Base-by-base conservation (phyloP, 129 eudicot species). In the Tagetes patula region DNA sequence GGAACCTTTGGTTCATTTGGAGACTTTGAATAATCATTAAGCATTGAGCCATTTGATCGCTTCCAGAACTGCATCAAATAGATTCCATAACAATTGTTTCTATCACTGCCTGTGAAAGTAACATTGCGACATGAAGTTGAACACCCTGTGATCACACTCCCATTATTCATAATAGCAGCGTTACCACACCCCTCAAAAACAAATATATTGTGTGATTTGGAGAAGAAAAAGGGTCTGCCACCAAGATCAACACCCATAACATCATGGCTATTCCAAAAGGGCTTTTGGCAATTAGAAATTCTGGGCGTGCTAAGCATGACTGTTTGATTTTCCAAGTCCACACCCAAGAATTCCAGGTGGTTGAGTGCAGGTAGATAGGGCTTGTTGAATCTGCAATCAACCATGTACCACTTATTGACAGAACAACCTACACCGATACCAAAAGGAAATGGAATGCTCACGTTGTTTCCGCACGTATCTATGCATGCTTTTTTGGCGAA, bases 171-270 rank as follows among this genome's bases (percentile, higher is more conserved):
- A 39, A 58, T 9, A 40, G 33, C 65, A 9, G 14, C 65, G 8
- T 58, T 58, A 32, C 65, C 65, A 58, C 65, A 58, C 40, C 65
- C 65, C 14, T 32, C 65, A 6, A 58, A 39, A 4, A 58, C 65
- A 58, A 58, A 58, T 3, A 8, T 32, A 33, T 58, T 58, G 40
- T 58, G 65, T 58, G 65, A 58, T 58, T 58, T 58, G 7, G 65
- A 58, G 31, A 58, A 58, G 14, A 58, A 10, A 1, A 58, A 58
- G 2, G 64, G 40, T 34, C 39, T 58, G 40, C 5, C 31, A 31
- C 40, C 64, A 58, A 58, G 40, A 32, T 58, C 20, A 6, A 58
- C 3, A 34, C 60, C 27, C 34, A 3, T 54, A 34, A 27, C 6
- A n/a, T 2, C 14, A 11, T 14, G 2, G 59, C 27, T 46, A 46